phyloP scores from a whole-genome alignment of 1,139 yeast species.

The Yamadazyma sp. region DNA sequence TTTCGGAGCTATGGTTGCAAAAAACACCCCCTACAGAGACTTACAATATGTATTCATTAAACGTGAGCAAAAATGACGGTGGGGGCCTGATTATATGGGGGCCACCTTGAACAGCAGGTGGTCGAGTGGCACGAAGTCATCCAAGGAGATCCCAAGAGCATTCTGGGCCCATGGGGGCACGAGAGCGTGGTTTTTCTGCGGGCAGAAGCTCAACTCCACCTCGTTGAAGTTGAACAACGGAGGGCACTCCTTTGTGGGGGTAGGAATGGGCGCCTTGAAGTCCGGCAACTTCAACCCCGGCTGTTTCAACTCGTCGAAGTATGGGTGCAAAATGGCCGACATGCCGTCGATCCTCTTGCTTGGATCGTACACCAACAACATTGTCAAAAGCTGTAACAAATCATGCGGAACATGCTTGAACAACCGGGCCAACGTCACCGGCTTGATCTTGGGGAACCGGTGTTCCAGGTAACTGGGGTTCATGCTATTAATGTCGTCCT shows the following conservation, averaged over 20 bases:
- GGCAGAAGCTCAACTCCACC: slow-evolving; percentile 44
- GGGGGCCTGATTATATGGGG: slow-evolving; percentile 7
- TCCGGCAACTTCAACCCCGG: slow-evolving; percentile 56
- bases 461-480: slow-evolving; percentile 97
- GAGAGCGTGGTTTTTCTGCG: slow-evolving; percentile 33
- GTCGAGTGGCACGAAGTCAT: slow-evolving; percentile 15
- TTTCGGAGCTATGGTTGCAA: slow-evolving; percentile 2
- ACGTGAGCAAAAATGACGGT: not conserved
- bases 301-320: slow-evolving; percentile 73
- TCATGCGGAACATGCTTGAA: slow-evolving; percentile 66
- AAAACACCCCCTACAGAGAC: not conserved
- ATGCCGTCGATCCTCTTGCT: slow-evolving; percentile 66
- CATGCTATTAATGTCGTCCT: slow-evolving; percentile 91
- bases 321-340: slow-evolving; percentile 66
- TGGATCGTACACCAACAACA: slow-evolving; percentile 75
- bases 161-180: slow-evolving; percentile 41
- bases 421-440: slow-evolving; percentile 84
- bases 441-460: slow-evolving; percentile 92
- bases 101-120: slow-evolving; percentile 6
- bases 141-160: slow-evolving; percentile 11
- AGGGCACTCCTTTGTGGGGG: slow-evolving; percentile 43
- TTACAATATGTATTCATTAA: not conserved
- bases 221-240: slow-evolving; percentile 51
- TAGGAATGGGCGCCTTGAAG: slow-evolving; percentile 36
- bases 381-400: slow-evolving; percentile 60